A percentile compares a stretch with the other conserved stretches of the same genome.
Evolutionary conservation across 2,329 filamentous ascomycete genomes (phyloP).

Genomic region (Colletotrichum karsti): DNA sequence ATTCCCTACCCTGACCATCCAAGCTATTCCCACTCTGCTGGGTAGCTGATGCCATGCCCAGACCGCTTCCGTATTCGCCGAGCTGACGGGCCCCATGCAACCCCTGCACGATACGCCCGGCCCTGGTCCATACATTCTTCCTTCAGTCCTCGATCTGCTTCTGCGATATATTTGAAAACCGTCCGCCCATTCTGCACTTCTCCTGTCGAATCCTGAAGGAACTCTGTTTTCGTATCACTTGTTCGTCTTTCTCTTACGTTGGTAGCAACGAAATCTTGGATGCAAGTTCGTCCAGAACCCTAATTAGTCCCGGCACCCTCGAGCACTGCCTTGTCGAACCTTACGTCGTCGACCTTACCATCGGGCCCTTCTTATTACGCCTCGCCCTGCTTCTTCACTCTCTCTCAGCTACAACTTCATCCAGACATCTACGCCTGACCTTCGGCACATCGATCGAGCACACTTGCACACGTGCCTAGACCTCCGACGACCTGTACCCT

Average conservation of each 20-base stretch:
- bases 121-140: slow-evolving; percentile 27
- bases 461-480: neutral
- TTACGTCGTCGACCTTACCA: neutral
- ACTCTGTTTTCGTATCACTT: neutral
- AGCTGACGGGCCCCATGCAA: slow-evolving; percentile 27
- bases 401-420: neutral
- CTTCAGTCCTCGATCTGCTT: slow-evolving; percentile 17
- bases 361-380: slow-evolving; percentile 6
- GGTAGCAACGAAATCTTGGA: neutral
- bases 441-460: neutral
- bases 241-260: neutral
- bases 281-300: slow-evolving; percentile 21
- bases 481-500: neutral
- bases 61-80: slow-evolving; percentile 29
- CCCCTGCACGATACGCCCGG: slow-evolving; percentile 18
- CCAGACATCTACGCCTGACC: neutral
- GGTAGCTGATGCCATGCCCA: slow-evolving; percentile 29
- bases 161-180: slow-evolving; percentile 29
- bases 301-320: neutral
- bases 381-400: neutral
- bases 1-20: slow-evolving; percentile 26
- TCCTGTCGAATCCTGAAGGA: slow-evolving; percentile 8
- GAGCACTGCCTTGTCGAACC: slow-evolving; percentile 9
- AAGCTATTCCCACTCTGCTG: slow-evolving; percentile 27
- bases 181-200: slow-evolving; percentile 11